These are phyloP conservation scores for Onygenales sp. DNA, from an alignment of 2,329 filamentous ascomycete genomes.

Conservation along the genomic window DNA sequence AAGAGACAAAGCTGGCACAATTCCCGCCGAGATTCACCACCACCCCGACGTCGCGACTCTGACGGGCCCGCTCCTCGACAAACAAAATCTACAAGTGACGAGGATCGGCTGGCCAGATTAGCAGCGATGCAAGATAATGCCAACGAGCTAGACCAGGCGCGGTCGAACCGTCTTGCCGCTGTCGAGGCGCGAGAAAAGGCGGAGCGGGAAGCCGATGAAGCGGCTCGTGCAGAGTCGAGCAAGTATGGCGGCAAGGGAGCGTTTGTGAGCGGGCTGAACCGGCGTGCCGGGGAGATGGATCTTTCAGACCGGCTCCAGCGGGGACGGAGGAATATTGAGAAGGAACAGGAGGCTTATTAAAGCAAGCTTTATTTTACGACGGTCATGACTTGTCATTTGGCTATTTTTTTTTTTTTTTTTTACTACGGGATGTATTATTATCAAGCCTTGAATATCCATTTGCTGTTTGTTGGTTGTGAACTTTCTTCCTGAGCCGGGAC, in stretches of 20 bases:
- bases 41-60: slow-evolving; percentile 4
- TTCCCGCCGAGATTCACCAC: slow-evolving; percentile 15
- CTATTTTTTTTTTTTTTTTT: neutral
- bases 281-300: slow-evolving; percentile 39
- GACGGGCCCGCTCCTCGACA: slow-evolving; percentile 6
- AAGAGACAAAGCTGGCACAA: slow-evolving; percentile 18
- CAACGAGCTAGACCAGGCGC: slow-evolving; percentile 56
- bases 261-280: slow-evolving; percentile 56
- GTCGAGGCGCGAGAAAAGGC: slow-evolving; percentile 56
- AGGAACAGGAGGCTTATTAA: slow-evolving; percentile 31
- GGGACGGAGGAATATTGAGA: slow-evolving; percentile 24
- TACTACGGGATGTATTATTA: no score
- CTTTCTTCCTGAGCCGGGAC: no score
- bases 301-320: slow-evolving; percentile 34
- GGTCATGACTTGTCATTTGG: neutral
- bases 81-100: slow-evolving; percentile 6
- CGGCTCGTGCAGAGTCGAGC: slow-evolving; percentile 47
- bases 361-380: neutral
- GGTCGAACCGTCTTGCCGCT: slow-evolving; percentile 55
- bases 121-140: slow-evolving; percentile 64
- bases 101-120: slow-evolving; percentile 52
- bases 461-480: no score
- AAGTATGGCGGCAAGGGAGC: slow-evolving; percentile 55
- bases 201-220: slow-evolving; percentile 57
- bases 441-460: no score